A percentile compares a stretch with the other conserved stretches of the same genome.
Evolutionary conservation across 768 basidiomycete species (phyloP).

Genomic region (Pleurotus tuber-regium): DNA sequence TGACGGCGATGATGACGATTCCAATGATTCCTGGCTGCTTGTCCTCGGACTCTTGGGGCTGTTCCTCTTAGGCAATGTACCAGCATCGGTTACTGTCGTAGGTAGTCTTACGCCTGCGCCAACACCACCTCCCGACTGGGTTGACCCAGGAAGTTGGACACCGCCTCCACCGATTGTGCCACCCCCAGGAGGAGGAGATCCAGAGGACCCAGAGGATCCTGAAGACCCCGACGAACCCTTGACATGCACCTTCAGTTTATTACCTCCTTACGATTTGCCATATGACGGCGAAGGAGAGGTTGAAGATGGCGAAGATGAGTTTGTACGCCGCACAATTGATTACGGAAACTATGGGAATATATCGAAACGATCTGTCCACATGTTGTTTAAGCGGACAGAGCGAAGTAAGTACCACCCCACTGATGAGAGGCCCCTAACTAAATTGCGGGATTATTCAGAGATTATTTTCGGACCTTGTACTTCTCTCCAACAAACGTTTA

Average conservation of each 20-base stretch:
- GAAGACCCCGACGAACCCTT: not conserved
- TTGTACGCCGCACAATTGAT: not conserved
- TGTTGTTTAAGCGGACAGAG: not conserved
- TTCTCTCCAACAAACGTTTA: not conserved
- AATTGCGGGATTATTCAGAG: not conserved
- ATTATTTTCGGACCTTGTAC: not conserved
- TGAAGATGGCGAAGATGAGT: not conserved
- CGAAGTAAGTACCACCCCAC: not conserved
- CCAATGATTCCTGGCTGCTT: not conserved
- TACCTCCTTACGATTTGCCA: not conserved
- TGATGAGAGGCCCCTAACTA: not conserved
- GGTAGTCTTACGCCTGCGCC: not conserved
- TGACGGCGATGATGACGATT: constrained; percentile 2
- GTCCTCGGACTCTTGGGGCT: not conserved
- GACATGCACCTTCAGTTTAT: not conserved
- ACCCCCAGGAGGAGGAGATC: not conserved
- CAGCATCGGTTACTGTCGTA: not conserved
- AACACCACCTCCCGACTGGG: not conserved
- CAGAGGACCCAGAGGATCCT: not conserved
- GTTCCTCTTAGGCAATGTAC: not conserved
- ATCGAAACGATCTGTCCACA: not conserved
- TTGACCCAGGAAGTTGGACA: not conserved
- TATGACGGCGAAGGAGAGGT: not conserved
- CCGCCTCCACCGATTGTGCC: not conserved
- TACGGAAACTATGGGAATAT: not conserved